A percentile compares a stretch with the other conserved stretches of the same genome.
Conservation (phyloP, 1,139 yeast species). For the Kluyveromyces marxianus region DNA sequence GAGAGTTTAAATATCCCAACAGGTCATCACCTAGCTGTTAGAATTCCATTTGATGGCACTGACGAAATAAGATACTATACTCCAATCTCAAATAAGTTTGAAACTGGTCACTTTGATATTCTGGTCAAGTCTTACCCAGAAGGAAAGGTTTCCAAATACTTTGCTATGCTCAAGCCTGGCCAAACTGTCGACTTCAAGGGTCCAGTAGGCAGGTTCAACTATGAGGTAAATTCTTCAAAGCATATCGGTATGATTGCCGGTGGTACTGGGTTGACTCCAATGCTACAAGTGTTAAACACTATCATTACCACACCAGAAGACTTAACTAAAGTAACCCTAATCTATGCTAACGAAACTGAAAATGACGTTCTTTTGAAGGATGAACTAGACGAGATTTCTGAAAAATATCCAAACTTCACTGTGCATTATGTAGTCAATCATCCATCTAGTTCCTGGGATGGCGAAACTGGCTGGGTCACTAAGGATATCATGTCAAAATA, state of each 20-base stretch:
- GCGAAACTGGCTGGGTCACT: slow-evolving; percentile 52
- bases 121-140: slow-evolving; percentile 65
- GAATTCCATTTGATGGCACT: slow-evolving; percentile 46
- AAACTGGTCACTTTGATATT: slow-evolving; percentile 65
- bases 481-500: slow-evolving; percentile 47
- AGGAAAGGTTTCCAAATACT: slow-evolving; percentile 57
- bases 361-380: slow-evolving; percentile 63
- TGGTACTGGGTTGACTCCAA: slow-evolving; percentile 87
- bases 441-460: slow-evolving; percentile 43
- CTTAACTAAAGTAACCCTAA: slow-evolving; percentile 47
- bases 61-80: slow-evolving; percentile 63
- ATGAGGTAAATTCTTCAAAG: slow-evolving; percentile 50
- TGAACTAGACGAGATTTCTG: slow-evolving; percentile 62
- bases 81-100: slow-evolving; percentile 65
- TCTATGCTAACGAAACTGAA: slow-evolving; percentile 66
- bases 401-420: slow-evolving; percentile 51
- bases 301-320: slow-evolving; percentile 62
- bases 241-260: slow-evolving; percentile 61
- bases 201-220: slow-evolving; percentile 66
- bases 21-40: slow-evolving; percentile 63
- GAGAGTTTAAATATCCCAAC: slow-evolving; percentile 61
- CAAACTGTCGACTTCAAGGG: slow-evolving; percentile 66
- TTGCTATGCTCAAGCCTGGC: slow-evolving; percentile 58
- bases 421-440: slow-evolving; percentile 41
- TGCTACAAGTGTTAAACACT: slow-evolving; percentile 54